phyloP scores from a whole-genome alignment of 371 early-diverging fungal genomes.

The Phascolomyces articulosus region DNA sequence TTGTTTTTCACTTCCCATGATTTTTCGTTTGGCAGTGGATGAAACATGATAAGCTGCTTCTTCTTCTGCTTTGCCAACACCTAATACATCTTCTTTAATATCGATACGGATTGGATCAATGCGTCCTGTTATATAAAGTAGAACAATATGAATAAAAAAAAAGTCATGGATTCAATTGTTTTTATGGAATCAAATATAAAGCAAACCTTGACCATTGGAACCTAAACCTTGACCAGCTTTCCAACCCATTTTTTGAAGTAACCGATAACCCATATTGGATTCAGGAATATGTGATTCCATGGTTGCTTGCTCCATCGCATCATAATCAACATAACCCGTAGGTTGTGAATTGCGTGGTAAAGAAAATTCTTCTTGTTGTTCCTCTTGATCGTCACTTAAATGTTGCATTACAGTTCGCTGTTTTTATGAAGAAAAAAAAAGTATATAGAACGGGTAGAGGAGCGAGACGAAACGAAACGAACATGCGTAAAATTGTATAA shows the following conservation, averaged over 20 bases:
- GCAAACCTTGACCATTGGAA: constrained; percentile 11
- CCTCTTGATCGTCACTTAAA: neutral
- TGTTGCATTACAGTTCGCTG: neutral
- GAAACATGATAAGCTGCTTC: constrained; percentile 51
- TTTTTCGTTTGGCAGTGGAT: constrained; percentile 65
- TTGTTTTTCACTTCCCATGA: constrained; percentile 63
- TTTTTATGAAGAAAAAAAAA: neutral
- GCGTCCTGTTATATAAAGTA: constrained; percentile 46
- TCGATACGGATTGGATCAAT: constrained; percentile 69
- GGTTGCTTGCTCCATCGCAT: constrained; percentile 13
- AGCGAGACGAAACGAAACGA: too few species aligned
- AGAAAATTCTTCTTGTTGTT: constrained; percentile 14
- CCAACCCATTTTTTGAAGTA: constrained; percentile 51
- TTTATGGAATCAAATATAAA: neutral
- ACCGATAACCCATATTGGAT: constrained; percentile 30
- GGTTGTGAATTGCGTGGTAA: constrained; percentile 19
- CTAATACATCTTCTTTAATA: constrained; percentile 62
- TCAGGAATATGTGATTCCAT: constrained; percentile 26
- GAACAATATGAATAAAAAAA: neutral
- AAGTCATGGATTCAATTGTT: too few species aligned
- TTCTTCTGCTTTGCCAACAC: constrained; percentile 68
- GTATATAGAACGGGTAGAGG: neutral
- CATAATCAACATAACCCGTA: constrained; percentile 21
- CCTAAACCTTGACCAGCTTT: constrained; percentile 47
- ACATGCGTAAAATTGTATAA: neutral